Conservation (phyloP, 2,329 filamentous ascomycete species). For the Ceratocystis huliohia region DNA sequence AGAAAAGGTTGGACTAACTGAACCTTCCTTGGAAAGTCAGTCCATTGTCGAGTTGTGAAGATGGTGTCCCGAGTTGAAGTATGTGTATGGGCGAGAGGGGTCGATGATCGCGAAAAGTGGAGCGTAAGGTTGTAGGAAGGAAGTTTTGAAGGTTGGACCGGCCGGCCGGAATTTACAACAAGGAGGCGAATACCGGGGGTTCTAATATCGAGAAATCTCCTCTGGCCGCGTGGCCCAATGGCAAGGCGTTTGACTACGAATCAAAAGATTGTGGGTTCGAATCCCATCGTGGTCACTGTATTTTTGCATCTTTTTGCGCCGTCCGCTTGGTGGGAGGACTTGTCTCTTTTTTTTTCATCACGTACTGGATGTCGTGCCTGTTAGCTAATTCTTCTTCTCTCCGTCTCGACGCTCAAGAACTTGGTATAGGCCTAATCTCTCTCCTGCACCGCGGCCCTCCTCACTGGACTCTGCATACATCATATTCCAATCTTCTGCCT, state of each 20-base stretch:
- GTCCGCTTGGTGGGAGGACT: background rate
- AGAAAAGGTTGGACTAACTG: too few species aligned
- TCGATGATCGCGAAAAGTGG: too few species aligned
- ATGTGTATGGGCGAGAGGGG: too few species aligned
- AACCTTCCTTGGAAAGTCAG: too few species aligned
- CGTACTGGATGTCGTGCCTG: background rate
- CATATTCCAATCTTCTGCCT: slow-evolving; percentile 31
- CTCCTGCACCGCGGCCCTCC: slow-evolving; percentile 32
- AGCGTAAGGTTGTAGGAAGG: too few species aligned
- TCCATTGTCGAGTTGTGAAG: too few species aligned
- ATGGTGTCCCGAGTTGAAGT: too few species aligned
- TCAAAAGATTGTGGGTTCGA: slow-evolving; percentile 19
- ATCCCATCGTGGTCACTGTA: slow-evolving; percentile 16
- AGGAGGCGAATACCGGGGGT: background rate
- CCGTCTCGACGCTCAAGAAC: too few species aligned
- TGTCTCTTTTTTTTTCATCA: background rate
- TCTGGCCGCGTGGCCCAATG: slow-evolving; percentile 16
- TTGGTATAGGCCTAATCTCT: slow-evolving; percentile 29
- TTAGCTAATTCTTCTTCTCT: too few species aligned
- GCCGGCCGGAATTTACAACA: background rate
- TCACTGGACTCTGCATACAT: slow-evolving; percentile 30
- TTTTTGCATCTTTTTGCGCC: background rate
- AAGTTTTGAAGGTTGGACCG: too few species aligned
- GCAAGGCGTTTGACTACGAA: slow-evolving; percentile 19
- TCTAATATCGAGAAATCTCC: too few species aligned